Conservation (phyloP, 495 filamentous ascomycete species). For the Friedmanniomyces endolithicus region DNA sequence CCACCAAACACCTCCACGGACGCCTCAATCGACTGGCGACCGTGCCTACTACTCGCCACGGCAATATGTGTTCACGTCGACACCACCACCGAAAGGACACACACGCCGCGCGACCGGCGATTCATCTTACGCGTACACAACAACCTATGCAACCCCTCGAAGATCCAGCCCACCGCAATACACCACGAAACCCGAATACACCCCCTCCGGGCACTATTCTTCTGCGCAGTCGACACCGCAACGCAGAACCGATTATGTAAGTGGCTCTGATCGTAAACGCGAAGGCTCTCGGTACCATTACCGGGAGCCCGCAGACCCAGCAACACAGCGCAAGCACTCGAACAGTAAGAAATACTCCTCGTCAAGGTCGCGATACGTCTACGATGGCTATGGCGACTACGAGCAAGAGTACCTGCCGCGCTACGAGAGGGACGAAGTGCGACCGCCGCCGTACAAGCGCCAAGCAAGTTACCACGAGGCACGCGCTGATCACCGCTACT, state of each 20-base stretch:
- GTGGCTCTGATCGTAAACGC: slow-evolving; percentile 27
- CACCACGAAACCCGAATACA: slow-evolving; percentile 21
- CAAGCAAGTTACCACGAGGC: slow-evolving; percentile 20
- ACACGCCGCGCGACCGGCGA: slow-evolving; percentile 28
- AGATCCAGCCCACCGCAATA: slow-evolving; percentile 13
- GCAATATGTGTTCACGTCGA: slow-evolving; percentile 24
- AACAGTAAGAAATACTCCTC: slow-evolving; percentile 25
- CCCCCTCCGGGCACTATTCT: slow-evolving; percentile 23
- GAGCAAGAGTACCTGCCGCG: slow-evolving; percentile 30
- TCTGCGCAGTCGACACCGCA: slow-evolving; percentile 26
- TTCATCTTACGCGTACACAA: slow-evolving; percentile 17
- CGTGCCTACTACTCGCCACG: slow-evolving; percentile 30
- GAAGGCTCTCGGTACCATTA: slow-evolving; percentile 16
- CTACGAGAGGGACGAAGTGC: slow-evolving; percentile 28
- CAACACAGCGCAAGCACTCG: slow-evolving; percentile 22
- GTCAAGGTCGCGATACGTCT: slow-evolving; percentile 26
- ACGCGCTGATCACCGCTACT: slow-evolving; percentile 28
- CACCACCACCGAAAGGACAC: slow-evolving; percentile 29
- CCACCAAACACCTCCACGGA: slow-evolving; percentile 27
- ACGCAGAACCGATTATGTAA: slow-evolving; percentile 33
- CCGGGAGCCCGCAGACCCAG: slow-evolving; percentile 14
- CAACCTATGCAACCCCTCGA: slow-evolving; percentile 21
- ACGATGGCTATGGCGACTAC: slow-evolving; percentile 24
- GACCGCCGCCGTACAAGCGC: slow-evolving; percentile 16
- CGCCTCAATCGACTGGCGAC: slow-evolving; percentile 21